phyloP scores from a whole-genome alignment of 306 rosid genomes.

The Abrus precatorius region DNA sequence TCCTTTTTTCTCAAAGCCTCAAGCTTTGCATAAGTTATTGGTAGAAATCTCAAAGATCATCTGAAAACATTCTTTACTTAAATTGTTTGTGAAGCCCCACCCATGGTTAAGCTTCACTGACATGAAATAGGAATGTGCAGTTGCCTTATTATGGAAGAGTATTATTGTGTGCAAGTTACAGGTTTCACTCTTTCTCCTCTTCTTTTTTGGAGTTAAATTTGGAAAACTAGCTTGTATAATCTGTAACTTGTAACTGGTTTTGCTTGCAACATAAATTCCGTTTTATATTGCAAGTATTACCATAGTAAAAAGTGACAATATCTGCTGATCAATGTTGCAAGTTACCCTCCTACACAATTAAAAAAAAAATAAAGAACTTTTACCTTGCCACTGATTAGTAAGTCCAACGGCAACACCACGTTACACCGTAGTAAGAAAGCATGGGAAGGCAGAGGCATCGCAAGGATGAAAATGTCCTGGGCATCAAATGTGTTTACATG shows the following conservation, averaged over 20 bases:
- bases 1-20: conserved; percentile 97
- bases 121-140: conserved; percentile 53
- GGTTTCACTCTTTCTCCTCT: background rate
- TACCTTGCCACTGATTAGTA: conserved; percentile 2
- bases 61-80: conserved; percentile 47
- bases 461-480: conserved; percentile 30
- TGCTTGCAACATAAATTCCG: conserved; percentile 33
- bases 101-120: conserved; percentile 34
- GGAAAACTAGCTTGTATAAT: conserved; percentile 25
- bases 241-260: conserved; percentile 12
- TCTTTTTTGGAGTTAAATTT: conserved; percentile 7
- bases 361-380: background rate
- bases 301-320: background rate
- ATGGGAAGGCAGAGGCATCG: conserved; percentile 47
- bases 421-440: background rate
- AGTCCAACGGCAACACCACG: background rate
- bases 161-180: conserved; percentile 39
- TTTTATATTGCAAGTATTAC: conserved; percentile 32
- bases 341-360: background rate
- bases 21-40: conserved; percentile 90
- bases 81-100: conserved; percentile 43
- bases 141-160: conserved; percentile 26
- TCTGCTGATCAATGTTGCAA: conserved; percentile 28
- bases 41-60: conserved; percentile 78
- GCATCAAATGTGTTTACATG: conserved; percentile 29